These are phyloP conservation scores for Leptodermis oblonga DNA, from an alignment of 257 asterid species.

Conservation along the genomic window DNA sequence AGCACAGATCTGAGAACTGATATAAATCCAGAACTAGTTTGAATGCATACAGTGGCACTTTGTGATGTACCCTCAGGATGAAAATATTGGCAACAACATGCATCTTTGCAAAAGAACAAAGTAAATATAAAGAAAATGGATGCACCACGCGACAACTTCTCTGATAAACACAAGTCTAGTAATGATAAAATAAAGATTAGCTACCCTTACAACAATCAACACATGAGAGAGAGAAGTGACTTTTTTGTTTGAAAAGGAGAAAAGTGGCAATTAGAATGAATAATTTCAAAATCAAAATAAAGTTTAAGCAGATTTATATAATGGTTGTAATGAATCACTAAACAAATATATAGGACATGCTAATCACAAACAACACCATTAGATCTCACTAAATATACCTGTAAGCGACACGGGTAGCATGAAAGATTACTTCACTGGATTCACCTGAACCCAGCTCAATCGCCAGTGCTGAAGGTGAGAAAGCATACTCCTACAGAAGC, in stretches of 20 bases:
- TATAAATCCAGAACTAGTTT: background rate
- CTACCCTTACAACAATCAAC: background rate
- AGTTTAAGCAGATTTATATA: background rate
- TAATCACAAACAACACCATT: background rate
- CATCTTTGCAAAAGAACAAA: background rate
- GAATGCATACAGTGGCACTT: background rate
- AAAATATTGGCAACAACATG: background rate
- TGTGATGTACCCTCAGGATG: background rate
- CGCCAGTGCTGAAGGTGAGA: slow-evolving; percentile 88
- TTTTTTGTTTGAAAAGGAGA: too few species aligned
- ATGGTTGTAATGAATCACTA: background rate
- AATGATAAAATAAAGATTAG: background rate
- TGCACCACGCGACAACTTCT: background rate
- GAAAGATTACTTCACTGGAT: slow-evolving; percentile 70
- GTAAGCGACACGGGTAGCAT: slow-evolving; percentile 91
- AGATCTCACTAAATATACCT: slow-evolving; percentile 41
- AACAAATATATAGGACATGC: background rate
- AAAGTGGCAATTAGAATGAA: background rate
- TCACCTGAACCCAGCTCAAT: slow-evolving; percentile 92
- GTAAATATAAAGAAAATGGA: too few species aligned
- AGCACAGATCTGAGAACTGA: background rate
- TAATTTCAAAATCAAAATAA: background rate
- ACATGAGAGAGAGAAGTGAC: slow-evolving; percentile 5
- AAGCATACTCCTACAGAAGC: slow-evolving; percentile 75
- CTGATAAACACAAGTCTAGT: background rate